Evolutionary conservation across 2,329 filamentous ascomycete species (phyloP).

Genomic region (Madurella fahalii): DNA sequence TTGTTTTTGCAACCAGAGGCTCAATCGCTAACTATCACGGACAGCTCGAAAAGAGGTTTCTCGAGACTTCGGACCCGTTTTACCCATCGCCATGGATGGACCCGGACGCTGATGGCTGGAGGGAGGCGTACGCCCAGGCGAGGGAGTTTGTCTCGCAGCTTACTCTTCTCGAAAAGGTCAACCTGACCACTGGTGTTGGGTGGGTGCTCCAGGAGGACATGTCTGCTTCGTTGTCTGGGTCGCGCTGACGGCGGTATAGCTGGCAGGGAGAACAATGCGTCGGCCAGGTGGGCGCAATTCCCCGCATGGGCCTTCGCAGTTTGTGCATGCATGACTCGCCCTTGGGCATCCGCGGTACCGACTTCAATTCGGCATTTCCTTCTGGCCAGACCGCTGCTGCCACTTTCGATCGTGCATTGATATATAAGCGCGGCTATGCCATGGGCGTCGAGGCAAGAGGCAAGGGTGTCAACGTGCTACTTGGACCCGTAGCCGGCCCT

Average conservation of each 20-base stretch:
- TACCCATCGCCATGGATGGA: constrained; percentile 89
- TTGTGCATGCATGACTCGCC: constrained; percentile 88
- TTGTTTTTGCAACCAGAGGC: constrained; percentile 1
- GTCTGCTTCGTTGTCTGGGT: not conserved
- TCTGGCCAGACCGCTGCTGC: constrained; percentile 75
- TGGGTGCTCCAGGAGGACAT: constrained; percentile 38
- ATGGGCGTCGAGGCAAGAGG: constrained; percentile 68
- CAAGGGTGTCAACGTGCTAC: constrained; percentile 70
- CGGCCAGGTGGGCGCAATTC: constrained; percentile 68
- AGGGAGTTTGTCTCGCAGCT: constrained; percentile 76
- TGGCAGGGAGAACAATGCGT: constrained; percentile 72
- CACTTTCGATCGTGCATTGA: constrained; percentile 73
- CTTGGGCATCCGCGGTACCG: constrained; percentile 70
- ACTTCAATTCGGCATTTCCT: constrained; percentile 79
- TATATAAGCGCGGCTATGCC: constrained; percentile 64
- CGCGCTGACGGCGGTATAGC: constrained; percentile 32
- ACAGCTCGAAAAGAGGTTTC: constrained; percentile 26
- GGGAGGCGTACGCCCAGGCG: constrained; percentile 70
- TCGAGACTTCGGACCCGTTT: constrained; percentile 51
- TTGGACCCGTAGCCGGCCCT: constrained; percentile 71
- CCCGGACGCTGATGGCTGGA: constrained; percentile 67
- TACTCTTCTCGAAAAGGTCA: constrained; percentile 86
- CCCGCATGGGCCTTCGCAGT: constrained; percentile 63
- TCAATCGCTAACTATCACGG: constrained; percentile 22
- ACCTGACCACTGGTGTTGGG: constrained; percentile 87